Conservation (phyloP, 2,329 filamentous ascomycete species). For the Chrysoporthe puriensis region DNA sequence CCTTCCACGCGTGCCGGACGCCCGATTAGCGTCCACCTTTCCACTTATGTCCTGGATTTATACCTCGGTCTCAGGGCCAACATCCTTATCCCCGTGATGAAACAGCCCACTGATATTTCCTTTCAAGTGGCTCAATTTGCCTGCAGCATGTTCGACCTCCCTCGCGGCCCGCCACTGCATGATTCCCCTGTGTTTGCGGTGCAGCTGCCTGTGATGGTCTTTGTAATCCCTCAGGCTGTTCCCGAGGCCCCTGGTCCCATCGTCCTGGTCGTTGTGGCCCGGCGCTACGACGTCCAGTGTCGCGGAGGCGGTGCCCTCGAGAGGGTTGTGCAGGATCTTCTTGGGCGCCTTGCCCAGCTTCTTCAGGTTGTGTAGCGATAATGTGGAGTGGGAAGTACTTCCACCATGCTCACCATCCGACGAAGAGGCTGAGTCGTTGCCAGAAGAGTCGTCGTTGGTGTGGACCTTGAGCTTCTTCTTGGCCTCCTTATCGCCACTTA, state of each 20-base stretch:
- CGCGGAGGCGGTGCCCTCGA: conserved; percentile 30
- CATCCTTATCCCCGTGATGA: conserved; percentile 60
- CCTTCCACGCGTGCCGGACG: too few species aligned
- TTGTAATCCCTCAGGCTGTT: conserved; percentile 64
- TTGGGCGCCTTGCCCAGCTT: conserved; percentile 41
- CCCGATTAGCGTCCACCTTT: too few species aligned
- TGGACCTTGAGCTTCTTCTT: conserved; percentile 28
- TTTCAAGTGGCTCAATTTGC: conserved; percentile 58
- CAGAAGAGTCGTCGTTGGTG: conserved; percentile 29
- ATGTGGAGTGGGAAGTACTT: conserved; percentile 20
- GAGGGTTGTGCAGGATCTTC: conserved; percentile 30
- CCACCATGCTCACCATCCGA: conserved; percentile 36
- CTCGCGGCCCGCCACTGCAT: conserved; percentile 73
- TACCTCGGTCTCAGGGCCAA: conserved; percentile 71
- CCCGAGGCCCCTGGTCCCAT: conserved; percentile 49
- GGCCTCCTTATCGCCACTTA: conserved; percentile 24
- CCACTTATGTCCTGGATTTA: conserved; percentile 39
- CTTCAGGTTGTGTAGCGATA: conserved; percentile 33
- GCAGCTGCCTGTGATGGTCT: conserved; percentile 60
- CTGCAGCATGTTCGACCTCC: conserved; percentile 55
- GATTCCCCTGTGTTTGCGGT: conserved; percentile 67
- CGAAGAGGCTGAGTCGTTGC: conserved; percentile 29
- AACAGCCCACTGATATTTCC: conserved; percentile 62
- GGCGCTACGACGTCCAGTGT: conserved; percentile 22
- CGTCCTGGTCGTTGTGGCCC: conserved; percentile 43